phyloP scores from a whole-genome alignment of 192 early-diverging fungal genomes.

The Gigaspora rosea region DNA sequence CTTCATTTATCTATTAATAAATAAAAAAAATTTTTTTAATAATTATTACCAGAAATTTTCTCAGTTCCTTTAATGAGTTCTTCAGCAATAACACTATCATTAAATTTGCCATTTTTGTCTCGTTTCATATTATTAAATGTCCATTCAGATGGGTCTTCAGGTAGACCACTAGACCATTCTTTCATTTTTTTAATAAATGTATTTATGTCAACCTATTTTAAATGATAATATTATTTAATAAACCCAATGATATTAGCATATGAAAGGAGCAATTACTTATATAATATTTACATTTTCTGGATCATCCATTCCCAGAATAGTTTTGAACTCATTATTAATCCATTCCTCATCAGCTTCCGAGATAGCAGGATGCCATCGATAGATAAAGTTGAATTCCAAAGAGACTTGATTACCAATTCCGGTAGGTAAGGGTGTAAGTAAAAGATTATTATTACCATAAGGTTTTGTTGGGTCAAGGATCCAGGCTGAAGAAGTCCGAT shows the following conservation, averaged over 20 bases:
- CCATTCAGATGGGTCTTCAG: not conserved
- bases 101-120: not conserved
- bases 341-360: not conserved
- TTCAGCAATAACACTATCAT: not conserved
- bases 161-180: not conserved
- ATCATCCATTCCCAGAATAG: not conserved
- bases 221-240: not conserved
- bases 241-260: not conserved
- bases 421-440: not conserved
- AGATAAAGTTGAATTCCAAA: no score
- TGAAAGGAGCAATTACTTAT: not conserved
- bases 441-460: not conserved
- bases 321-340: slow-evolving; percentile 21
- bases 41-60: not conserved
- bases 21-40: not conserved
- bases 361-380: no score
- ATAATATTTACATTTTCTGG: not conserved
- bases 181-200: not conserved
- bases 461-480: not conserved
- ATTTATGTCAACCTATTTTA: not conserved
- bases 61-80: not conserved
- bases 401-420: not conserved
- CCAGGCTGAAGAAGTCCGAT: not conserved
- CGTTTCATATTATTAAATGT: not conserved
- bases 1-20: not conserved